Conservation (phyloP, 2,329 filamentous ascomycete genomes). For the Salinomyces thailandicus region DNA sequence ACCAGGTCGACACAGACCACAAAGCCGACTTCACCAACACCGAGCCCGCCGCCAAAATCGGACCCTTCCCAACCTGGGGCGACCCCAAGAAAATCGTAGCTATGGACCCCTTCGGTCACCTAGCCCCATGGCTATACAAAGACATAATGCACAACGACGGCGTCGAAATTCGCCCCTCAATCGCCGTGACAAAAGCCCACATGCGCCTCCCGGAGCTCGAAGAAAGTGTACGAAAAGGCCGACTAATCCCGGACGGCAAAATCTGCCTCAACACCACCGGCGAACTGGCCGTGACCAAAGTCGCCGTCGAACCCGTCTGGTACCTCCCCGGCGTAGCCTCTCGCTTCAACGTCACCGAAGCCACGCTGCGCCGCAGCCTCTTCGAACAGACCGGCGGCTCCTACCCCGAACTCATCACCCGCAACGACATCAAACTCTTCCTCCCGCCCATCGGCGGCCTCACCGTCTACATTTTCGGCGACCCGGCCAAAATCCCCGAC, state of each 20-base stretch:
- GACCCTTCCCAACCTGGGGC: constrained; percentile 80
- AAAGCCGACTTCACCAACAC: constrained; percentile 72
- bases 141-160: constrained; percentile 67
- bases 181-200: constrained; percentile 76
- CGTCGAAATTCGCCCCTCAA: constrained; percentile 79
- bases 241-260: constrained; percentile 71
- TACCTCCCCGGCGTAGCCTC: constrained; percentile 58
- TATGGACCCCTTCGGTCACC: constrained; percentile 90
- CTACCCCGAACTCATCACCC: constrained; percentile 92
- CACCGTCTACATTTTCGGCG: constrained; percentile 94
- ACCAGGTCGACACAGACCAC: constrained; percentile 75
- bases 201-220: constrained; percentile 96
- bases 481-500: constrained; percentile 87
- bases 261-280: constrained; percentile 79
- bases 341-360: constrained; percentile 91
- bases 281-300: constrained; percentile 88
- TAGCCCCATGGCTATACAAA: constrained; percentile 73
- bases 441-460: constrained; percentile 89
- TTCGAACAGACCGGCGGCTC: constrained; percentile 95
- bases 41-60: constrained; percentile 80
- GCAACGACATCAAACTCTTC: constrained; percentile 90
- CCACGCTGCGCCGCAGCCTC: constrained; percentile 68
- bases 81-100: constrained; percentile 91
- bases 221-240: constrained; percentile 69
- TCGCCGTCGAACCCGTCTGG: constrained; percentile 84